Conservation (phyloP, 2,329 filamentous ascomycete species). For the Fusarium citri region DNA sequence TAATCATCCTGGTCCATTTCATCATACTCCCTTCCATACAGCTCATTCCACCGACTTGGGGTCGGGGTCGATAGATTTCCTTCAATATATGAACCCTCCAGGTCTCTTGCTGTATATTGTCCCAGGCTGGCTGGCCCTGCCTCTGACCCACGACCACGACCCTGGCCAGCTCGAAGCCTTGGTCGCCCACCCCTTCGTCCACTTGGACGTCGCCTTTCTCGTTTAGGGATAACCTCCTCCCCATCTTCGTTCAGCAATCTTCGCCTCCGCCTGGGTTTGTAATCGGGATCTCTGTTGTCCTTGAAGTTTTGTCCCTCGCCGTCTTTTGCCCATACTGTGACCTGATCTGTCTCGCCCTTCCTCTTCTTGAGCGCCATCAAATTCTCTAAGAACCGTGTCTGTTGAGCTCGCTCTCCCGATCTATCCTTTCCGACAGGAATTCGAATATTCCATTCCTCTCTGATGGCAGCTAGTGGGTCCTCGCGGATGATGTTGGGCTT, state of each 20-base stretch:
- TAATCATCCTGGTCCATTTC: conserved; percentile 46
- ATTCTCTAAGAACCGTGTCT: conserved; percentile 71
- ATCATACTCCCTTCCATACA: conserved; percentile 44
- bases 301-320: conserved; percentile 56
- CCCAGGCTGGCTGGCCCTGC: conserved; percentile 1
- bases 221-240: conserved; percentile 40
- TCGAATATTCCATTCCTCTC: conserved; percentile 57
- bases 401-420: conserved; percentile 60
- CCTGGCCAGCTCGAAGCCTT: conserved; percentile 33
- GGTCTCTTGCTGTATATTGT: conserved; percentile 27
- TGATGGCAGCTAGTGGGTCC: conserved; percentile 54
- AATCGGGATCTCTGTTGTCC: conserved; percentile 57
- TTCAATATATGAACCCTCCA: conserved; percentile 19
- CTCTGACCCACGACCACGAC: conserved; percentile 20
- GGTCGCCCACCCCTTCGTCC: conserved; percentile 40
- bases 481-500: conserved; percentile 56
- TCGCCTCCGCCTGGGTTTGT: conserved; percentile 50
- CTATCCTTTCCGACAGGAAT: conserved; percentile 60
- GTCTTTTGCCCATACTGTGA: conserved; percentile 68
- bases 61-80: conserved; percentile 51
- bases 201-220: conserved; percentile 29
- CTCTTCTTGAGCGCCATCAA: conserved; percentile 73
- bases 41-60: conserved; percentile 51
- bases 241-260: conserved; percentile 45
- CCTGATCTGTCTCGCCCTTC: conserved; percentile 72